phyloP scores from a whole-genome alignment of 306 rosid species.

The Gastrolobium villosum region DNA sequence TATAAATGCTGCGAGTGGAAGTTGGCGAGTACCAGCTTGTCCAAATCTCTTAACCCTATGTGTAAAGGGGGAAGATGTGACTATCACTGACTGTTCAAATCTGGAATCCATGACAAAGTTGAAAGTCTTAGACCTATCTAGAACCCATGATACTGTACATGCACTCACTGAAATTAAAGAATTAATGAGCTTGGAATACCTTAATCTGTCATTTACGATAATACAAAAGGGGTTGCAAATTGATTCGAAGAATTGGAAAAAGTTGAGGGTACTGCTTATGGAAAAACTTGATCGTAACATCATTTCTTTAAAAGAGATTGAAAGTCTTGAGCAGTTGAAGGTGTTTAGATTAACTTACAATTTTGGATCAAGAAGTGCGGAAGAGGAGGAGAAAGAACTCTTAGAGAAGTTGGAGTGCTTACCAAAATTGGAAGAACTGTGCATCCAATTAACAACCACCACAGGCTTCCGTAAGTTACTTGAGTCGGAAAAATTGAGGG shows the following conservation, averaged over 20 bases:
- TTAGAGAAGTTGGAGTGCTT: conserved; percentile 31
- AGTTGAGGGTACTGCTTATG: background rate
- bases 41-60: conserved; percentile 31
- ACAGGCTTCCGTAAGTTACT: background rate
- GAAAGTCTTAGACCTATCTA: conserved; percentile 41
- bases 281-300: background rate
- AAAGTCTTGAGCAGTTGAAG: conserved; percentile 1
- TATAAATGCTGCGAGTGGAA: background rate
- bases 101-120: background rate
- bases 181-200: conserved; percentile 34
- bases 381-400: background rate
- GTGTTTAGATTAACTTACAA: background rate
- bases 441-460: background rate
- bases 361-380: too few species aligned
- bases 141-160: too few species aligned
- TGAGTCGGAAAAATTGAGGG: background rate
- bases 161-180: too few species aligned
- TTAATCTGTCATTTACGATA: conserved; percentile 43
- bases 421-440: conserved; percentile 17
- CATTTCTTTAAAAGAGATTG: background rate
- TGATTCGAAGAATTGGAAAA: conserved; percentile 16
- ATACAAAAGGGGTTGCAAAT: background rate
- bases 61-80: rapidly evolving
- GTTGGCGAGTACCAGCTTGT: background rate
- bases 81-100: background rate